A percentile compares a stretch with the other conserved stretches of the same genome.
Conservation (phyloP, 1,139 yeast species). For the Blastobotrys proliferans region DNA sequence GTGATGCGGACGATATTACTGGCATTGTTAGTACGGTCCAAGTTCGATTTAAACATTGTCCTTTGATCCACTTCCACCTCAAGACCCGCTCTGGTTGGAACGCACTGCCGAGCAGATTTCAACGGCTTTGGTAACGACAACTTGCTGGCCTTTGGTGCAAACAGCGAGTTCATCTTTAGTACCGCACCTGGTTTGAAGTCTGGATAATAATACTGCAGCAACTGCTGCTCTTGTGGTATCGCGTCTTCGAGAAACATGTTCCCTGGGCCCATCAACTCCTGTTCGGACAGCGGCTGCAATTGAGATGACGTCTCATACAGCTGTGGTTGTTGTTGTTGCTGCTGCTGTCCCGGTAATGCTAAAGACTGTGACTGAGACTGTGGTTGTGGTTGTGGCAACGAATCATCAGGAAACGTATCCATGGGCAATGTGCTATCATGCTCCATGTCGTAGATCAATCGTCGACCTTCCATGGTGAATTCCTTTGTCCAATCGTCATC, state of each 20-base stretch:
- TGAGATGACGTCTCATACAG: too few species aligned
- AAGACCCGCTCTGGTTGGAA: conserved; percentile 47
- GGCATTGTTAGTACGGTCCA: conserved; percentile 13
- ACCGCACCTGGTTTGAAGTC: conserved; percentile 53
- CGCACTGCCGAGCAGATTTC: conserved; percentile 51
- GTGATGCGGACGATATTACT: not conserved
- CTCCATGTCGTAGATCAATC: conserved; percentile 17
- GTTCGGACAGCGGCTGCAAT: too few species aligned
- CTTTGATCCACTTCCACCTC: conserved; percentile 44
- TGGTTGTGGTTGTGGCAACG: not conserved
- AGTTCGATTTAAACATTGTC: conserved; percentile 23
- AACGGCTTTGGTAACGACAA: conserved; percentile 52
- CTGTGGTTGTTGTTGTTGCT: not conserved
- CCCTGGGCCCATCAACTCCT: too few species aligned
- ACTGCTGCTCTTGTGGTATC: conserved; percentile 29
- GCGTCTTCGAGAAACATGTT: too few species aligned
- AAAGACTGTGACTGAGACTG: not conserved
- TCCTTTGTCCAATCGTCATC: conserved; percentile 24
- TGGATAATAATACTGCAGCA: conserved; percentile 50
- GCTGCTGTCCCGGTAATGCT: too few species aligned
- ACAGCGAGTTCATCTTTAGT: conserved; percentile 62
- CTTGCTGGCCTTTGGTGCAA: conserved; percentile 58
- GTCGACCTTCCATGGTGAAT: conserved; percentile 20
- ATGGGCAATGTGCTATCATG: too few species aligned
- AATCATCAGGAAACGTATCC: too few species aligned